Percentiles rank a stretch among this genome's conserved stretches.
phyloP scores from a whole-genome alignment of 176 grass and related monocot species.

The Alloteropsis semialata region DNA sequence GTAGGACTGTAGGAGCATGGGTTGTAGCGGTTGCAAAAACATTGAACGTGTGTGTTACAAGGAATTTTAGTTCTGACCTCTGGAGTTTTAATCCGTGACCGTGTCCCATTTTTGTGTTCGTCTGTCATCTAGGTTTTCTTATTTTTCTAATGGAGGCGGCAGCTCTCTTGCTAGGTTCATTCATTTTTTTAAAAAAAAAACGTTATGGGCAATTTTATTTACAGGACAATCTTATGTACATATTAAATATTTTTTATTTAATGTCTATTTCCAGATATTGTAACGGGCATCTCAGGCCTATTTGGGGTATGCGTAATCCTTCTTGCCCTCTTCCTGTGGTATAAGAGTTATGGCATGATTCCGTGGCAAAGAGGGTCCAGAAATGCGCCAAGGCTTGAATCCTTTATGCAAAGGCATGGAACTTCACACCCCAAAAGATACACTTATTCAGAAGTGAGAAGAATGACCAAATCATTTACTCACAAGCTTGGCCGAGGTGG shows the following conservation, averaged over 20 bases:
- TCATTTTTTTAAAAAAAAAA: too few species aligned
- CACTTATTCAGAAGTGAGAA: conserved; percentile 26
- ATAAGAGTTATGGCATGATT: background rate
- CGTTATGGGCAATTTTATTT: too few species aligned
- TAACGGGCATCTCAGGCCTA: background rate
- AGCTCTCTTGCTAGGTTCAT: too few species aligned
- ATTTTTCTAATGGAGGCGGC: too few species aligned
- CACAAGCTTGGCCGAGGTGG: conserved; percentile 32
- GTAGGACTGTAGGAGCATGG: too few species aligned
- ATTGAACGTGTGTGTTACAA: too few species aligned
- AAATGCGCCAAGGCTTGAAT: conserved; percentile 22
- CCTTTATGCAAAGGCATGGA: background rate
- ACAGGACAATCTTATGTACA: conserved; percentile 31
- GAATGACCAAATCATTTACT: conserved; percentile 31
- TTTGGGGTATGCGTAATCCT: background rate
- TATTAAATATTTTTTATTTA: conserved; percentile 18
- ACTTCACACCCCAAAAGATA: conserved; percentile 21
- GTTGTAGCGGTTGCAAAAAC: too few species aligned
- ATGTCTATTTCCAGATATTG: background rate
- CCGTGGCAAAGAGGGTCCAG: background rate
- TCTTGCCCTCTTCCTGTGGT: background rate
- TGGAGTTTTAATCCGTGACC: too few species aligned
- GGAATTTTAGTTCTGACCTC: too few species aligned
- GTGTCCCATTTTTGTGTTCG: too few species aligned
- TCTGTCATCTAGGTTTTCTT: too few species aligned